A percentile compares a stretch with the other conserved stretches of the same genome.
These are phyloP conservation scores for Fusarium staphyleae DNA, from an alignment of 2,329 filamentous ascomycete species.

Conservation along the genomic window DNA sequence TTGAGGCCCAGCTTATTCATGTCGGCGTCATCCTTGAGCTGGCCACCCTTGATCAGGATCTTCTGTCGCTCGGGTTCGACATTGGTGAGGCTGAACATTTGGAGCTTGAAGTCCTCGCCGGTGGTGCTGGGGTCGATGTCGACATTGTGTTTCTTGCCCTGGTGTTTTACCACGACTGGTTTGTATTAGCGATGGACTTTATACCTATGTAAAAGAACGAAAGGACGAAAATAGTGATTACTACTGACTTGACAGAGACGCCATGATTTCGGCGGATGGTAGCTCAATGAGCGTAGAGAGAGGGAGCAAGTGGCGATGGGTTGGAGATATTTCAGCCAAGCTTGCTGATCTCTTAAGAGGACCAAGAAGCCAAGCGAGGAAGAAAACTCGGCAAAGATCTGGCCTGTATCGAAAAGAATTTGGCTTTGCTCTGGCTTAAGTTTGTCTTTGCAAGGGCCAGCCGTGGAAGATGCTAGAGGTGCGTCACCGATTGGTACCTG, in stretches of 20 bases:
- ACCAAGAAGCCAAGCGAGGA: constrained; percentile 6
- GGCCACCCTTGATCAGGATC: constrained; percentile 90
- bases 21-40: constrained; percentile 93
- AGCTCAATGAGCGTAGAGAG: constrained; percentile 17
- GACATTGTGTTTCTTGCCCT: constrained; percentile 93
- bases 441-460: constrained; percentile 8
- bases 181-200: constrained; percentile 25
- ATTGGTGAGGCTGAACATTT: constrained; percentile 92
- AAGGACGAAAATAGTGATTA: constrained; percentile 18
- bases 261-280: constrained; percentile 52
- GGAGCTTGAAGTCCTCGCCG: constrained; percentile 94
- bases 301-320: constrained; percentile 1
- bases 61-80: constrained; percentile 98
- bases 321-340: not conserved
- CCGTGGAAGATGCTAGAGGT: constrained; percentile 32
- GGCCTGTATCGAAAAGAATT: not conserved
- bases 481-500: constrained; percentile 48
- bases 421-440: not conserved
- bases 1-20: constrained; percentile 86
- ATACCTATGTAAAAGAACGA: not conserved
- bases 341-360: constrained; percentile 5
- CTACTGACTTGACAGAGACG: constrained; percentile 61
- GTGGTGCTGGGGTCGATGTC: constrained; percentile 85
- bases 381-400: too few species aligned
- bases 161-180: constrained; percentile 89